Evolutionary conservation across 78 protist genomes (phyloP).

Genomic region (Guillardia theta): DNA sequence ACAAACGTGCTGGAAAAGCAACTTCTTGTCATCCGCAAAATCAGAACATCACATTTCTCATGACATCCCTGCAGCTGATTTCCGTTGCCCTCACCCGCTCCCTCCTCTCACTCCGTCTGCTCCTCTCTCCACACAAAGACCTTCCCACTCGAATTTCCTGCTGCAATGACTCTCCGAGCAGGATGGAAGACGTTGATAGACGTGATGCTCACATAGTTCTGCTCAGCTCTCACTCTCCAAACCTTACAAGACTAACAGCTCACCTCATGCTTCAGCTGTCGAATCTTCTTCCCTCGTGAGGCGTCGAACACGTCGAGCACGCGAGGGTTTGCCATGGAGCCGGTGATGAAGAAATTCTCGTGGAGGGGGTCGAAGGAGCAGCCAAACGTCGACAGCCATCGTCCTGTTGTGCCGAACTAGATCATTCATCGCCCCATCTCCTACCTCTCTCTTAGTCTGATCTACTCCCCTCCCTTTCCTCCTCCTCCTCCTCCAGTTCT

Average conservation of each 20-base stretch:
- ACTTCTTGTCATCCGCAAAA: no score
- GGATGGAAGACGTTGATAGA: neutral
- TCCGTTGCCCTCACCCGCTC: no score
- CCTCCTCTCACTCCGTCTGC: no score
- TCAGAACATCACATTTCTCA: no score
- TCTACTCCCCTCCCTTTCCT: no score
- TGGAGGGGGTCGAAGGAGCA: neutral
- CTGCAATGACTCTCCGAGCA: neutral
- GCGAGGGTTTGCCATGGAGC: neutral
- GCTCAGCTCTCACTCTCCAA: no score
- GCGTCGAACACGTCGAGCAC: neutral
- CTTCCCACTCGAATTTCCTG: neutral
- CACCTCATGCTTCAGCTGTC: neutral
- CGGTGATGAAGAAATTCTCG: neutral
- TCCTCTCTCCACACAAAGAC: neutral
- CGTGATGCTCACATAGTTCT: neutral
- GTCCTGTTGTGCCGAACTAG: neutral
- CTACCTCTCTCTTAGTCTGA: no score
- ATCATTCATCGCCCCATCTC: neutral
- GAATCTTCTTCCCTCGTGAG: neutral
- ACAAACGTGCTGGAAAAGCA: no score
- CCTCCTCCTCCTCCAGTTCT: no score
- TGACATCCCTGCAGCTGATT: no score
- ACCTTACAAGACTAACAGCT: no score
- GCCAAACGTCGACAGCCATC: neutral